Percentiles rank a stretch among this genome's conserved stretches.
Conservation (phyloP, 345 rosid species). For the Ceriops tagal region DNA sequence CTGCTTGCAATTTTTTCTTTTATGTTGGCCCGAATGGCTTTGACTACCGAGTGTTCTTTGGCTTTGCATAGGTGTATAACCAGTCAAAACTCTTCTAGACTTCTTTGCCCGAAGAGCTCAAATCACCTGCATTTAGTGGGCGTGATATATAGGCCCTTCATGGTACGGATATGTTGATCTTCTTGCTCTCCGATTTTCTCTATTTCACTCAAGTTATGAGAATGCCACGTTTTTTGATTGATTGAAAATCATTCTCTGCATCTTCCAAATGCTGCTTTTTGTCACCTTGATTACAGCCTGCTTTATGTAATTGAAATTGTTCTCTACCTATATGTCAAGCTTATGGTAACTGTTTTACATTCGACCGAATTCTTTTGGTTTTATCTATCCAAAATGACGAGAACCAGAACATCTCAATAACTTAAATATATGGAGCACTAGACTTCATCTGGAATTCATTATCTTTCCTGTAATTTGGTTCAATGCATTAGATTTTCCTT, state of each 20-base stretch:
- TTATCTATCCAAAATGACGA: too few relatives aligned
- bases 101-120: constrained; percentile 42
- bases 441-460: not conserved
- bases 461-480: not conserved
- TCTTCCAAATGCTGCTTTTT: not conserved
- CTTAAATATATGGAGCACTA: too few relatives aligned
- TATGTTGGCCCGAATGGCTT: not conserved
- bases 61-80: constrained; percentile 23
- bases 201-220: not conserved
- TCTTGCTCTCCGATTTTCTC: not conserved
- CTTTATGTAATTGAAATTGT: not conserved
- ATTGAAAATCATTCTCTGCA: not conserved
- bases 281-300: not conserved
- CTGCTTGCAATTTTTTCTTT: not conserved
- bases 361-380: too few relatives aligned
- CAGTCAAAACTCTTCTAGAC: constrained; percentile 28
- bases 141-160: constrained; percentile 51
- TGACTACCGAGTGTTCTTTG: not conserved
- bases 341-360: not conserved
- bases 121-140: constrained; percentile 42
- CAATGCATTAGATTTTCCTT: not conserved
- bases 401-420: not conserved
- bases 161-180: constrained; percentile 29
- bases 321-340: not conserved
- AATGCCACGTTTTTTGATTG: not conserved